These are phyloP conservation scores for Spiromastix sp. DNA, from an alignment of 2,329 filamentous ascomycete genomes.

Conservation along the genomic window DNA sequence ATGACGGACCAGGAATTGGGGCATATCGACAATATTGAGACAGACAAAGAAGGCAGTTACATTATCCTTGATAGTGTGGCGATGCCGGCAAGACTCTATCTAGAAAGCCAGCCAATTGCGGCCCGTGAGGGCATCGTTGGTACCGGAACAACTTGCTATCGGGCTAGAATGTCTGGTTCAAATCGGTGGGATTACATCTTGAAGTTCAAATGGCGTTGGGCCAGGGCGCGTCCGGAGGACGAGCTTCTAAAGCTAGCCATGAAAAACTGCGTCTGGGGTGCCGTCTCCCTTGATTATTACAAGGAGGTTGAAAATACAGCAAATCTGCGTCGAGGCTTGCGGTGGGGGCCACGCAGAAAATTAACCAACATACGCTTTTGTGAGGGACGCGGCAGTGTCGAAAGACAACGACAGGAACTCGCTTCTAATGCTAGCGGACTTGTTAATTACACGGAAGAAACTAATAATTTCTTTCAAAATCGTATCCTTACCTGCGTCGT, in stretches of 20 bases:
- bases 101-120: conserved; percentile 2
- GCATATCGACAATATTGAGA: conserved; percentile 18
- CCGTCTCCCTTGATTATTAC: conserved; percentile 17
- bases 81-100: conserved; percentile 5
- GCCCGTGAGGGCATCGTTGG: conserved; percentile 11
- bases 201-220: conserved; percentile 21
- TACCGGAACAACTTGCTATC: conserved; percentile 15
- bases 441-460: conserved; percentile 1
- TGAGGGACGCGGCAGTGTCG: too few species aligned
- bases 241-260: conserved; percentile 15
- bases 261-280: conserved; percentile 16
- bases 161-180: conserved; percentile 6
- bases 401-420: too few species aligned
- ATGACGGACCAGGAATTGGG: conserved; percentile 23
- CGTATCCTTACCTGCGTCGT: conserved; percentile 19
- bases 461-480: conserved; percentile 15
- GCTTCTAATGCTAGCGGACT: conserved; percentile 1
- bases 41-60: conserved; percentile 9
- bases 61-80: conserved; percentile 6
- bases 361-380: background rate
- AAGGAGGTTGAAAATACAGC: conserved; percentile 14
- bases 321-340: background rate
- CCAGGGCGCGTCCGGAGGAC: conserved; percentile 16
- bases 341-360: background rate
- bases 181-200: conserved; percentile 15